Base-by-base conservation (phyloP, 2,329 filamentous ascomycete genomes). In the Paecilomyces niveus region DNA sequence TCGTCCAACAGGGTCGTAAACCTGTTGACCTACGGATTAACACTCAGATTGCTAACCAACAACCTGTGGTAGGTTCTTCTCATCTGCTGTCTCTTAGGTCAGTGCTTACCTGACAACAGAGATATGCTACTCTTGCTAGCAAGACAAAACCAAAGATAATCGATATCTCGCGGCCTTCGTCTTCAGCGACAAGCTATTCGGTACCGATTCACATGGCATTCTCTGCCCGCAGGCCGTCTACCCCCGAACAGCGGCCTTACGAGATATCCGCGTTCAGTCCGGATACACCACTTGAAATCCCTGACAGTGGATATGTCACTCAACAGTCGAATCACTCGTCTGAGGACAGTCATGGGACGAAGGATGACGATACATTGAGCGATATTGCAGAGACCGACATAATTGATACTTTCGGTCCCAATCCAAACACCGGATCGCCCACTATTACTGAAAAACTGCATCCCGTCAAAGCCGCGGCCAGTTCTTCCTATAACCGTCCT, bases 211-310 rank as follows among this genome's bases (percentile, higher is more conserved):
- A 64, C 6, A 64, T 64, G 9, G 65, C 65, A 13, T 64, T 67
- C 13, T 59, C 64, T 11, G 58, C 56, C 59, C 55, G 58, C 15
- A 56, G 72, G 18, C 72, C 72, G 3, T 71, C 68, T 11, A 75
- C 72, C 0, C 72, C 72, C 1, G 70, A 74, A 57, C 68, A 70
- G 26, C 63, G 64, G 6, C 66, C 70, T 55, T 67, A 70, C 35
- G 73, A 75, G 59, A 65, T 75, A 50, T 75, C 73, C 7, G 73
- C 70, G 1, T 75, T 75, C 54, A 75, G 73, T 35, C 73, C 73
- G 26, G 73, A 75, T 26, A 75, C 73, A 1, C 72, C 73, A 7
- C 59, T 72, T 1, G 70, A 72, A 8, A 67, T 71, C 58, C 69
- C 69, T 3, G 72, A 74, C 31, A 72, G 69, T 60, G 72, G 70